Evolutionary conservation across 192 early-diverging fungal species (phyloP), one percentile per base, ranked within the genome.

Genomic region (Backusella liffmaniae): DNA sequence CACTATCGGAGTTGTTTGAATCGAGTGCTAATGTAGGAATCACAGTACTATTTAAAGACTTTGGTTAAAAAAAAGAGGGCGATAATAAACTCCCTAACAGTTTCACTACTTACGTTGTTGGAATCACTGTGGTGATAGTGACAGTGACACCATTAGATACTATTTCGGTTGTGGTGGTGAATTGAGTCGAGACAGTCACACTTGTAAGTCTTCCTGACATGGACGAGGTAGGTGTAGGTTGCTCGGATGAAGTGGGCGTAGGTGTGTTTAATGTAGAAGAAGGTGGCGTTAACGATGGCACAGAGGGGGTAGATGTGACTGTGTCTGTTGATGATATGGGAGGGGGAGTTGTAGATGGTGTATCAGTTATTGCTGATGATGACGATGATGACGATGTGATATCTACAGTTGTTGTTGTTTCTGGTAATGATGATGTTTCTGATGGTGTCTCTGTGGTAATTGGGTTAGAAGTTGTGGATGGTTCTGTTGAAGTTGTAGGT

Each of bases 41-140:
- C 21, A 66, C 65, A 44, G 73, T 74, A 0, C 73, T 74, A 32
- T 34, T 42, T 44, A 44, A 42, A 29, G 15, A 6, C 23, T 26
- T 41, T 69, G 23, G 21, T 69, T 39, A 37, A 26, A 13, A 23
- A 29, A 29, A 5, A 13, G 9, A 9, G 46, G 26, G 46, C 26
- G 6, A 36, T 39, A 67, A 15, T 12, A 66, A 34, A 21, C 26
- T 46, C 21, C 46, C 46, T 49, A 49, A 49, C 5, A 13, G 8
- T 70, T 42, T 70, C 23, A 44, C 4, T 15, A 37, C 73, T 74
- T 74, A 74, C 73, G 56, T 74, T 16, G 62, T 65, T 8, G 73
- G 73, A 16, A 67, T 42, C 3, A 67, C 62, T 32, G 73, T 67
- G 44, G 65, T 67, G 8, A 74, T 16, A 42, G 65, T 74, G 62